Base-by-base conservation (phyloP, 1,284 basidiomycete species). In the Porogramme epimiltina region DNA sequence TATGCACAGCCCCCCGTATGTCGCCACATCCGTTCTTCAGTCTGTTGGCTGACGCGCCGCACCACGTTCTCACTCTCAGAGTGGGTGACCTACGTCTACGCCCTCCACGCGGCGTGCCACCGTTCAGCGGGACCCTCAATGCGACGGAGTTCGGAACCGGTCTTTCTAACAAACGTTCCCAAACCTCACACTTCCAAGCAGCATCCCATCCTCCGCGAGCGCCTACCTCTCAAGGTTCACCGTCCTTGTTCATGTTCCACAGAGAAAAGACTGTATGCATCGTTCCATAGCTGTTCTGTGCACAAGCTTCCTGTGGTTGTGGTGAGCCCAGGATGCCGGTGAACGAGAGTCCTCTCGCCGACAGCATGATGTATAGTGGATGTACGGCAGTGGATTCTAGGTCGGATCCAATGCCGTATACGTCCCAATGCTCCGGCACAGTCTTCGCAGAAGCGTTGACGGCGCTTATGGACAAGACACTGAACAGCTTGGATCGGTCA, bases 291-390 rank as follows among this genome's bases (percentile, higher is more conserved):
- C 34, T 13, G 1, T 37, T 6, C 9, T 37, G 13, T 37, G n/a
- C 8, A 16, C 5, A 66, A 65, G 5, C 60, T 76, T 15, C 78
- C 79, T 2, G 75, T 81, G 2, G 62, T 75, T 1, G 64, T 77
- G 13, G 73, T 74, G 50, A 13, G 70, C 64, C 22, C 9, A 23
- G 2, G 4, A 4, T 13, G 25, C 10, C 19, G 3, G 13, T 19
- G 3, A 28, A 0, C 2, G 19, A 8, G 5, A 5, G 10, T 3
- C 15, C 15, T 4, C 23, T 15, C 22, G 31, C 39, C 36, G 19
- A 41, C 13, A 1, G 11, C 19, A 9, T 3, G 4, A 9, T 24
- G 18, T 18, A 2, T 23, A 64, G 62, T 64, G 61, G 61, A 62
- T 65, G 13, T 64, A 56, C 26, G 63, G 63, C 41, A 61, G 51